Evolutionary conservation across 2,329 filamentous ascomycete genomes (phyloP).

Genomic region (Pyrenophora seminiperda): DNA sequence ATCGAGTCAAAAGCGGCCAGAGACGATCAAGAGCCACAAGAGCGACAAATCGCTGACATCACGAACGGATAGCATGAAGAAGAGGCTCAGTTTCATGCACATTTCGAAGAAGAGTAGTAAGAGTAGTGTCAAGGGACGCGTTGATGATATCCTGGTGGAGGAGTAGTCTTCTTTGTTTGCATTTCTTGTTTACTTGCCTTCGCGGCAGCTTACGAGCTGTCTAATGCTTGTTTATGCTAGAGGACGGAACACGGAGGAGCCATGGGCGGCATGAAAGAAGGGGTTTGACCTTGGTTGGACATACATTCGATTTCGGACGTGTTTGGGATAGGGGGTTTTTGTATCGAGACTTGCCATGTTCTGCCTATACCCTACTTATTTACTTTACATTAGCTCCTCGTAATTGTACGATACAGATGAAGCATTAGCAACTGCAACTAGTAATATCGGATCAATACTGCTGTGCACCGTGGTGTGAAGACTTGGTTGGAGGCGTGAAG

Average conservation of each 20-base stretch:
- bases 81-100: slow-evolving; percentile 77
- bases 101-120: slow-evolving; percentile 72
- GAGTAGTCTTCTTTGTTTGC: slow-evolving; percentile 28
- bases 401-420: slow-evolving; percentile 6
- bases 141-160: slow-evolving; percentile 41
- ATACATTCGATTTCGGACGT: slow-evolving; percentile 8
- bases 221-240: slow-evolving; percentile 18
- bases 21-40: slow-evolving; percentile 48
- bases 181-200: slow-evolving; percentile 5
- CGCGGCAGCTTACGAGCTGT: slow-evolving; percentile 12
- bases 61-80: slow-evolving; percentile 66
- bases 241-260: slow-evolving; percentile 6
- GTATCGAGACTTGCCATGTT: slow-evolving; percentile 13
- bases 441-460: slow-evolving; percentile 1
- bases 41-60: slow-evolving; percentile 51
- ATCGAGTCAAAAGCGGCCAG: slow-evolving; percentile 26
- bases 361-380: slow-evolving; percentile 21
- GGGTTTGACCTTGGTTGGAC: slow-evolving; percentile 1
- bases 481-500: not conserved
- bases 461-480: not conserved
- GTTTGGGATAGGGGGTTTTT: slow-evolving; percentile 6
- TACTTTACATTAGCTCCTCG: slow-evolving; percentile 4
- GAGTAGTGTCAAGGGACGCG: slow-evolving; percentile 48
- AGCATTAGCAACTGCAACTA: slow-evolving; percentile 6
- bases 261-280: not conserved